Base-by-base conservation (phyloP, 805 yeast genomes). In the Cyberlindnera meyerae region DNA sequence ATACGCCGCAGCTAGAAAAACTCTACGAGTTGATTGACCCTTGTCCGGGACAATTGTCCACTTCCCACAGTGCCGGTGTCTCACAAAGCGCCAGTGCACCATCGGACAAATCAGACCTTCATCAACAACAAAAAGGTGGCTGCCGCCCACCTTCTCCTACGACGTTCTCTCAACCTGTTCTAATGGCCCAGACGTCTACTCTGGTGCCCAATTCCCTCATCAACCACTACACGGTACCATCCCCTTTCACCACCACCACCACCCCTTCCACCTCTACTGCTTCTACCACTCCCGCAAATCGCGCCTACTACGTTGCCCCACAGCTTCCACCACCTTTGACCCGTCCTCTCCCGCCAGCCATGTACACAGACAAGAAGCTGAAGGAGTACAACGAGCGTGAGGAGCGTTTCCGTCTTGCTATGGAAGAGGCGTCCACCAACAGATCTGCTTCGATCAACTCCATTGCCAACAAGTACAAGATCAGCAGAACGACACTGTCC, bases 371-470 rank as follows among this genome's bases (percentile, higher is more conserved):
- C 39, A 42, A 46, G 29, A 54, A 54, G 37, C 43, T 54, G n/a
- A 52, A 54, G 32, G 54, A 52, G 33, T 54, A 54, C 37, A 54
- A 54, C 39, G 57, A 52, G 31, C 47, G 58, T 22, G 58, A 54
- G 31, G 55, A 49, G 29, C 40, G 57, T 9, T 54, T 54, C 40
- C 39, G 54, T 27, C 42, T 49, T 8, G 58, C 58, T 6, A 51
- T 54, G 24, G 51, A 45, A 18, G 58, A 54, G 38, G 55, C 55
- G 8, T 46, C 54, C 8, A 39, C 43, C 9, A 47, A 54, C 40
- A 51, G 45, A 31, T 36, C 51, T 2, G 54, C 55, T 4, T 54
- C 58, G 4, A 47, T 54, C 36, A 52, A 52, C 39, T 52, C 57
- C 30, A 51, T 54, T 22, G 58, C 58, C n/a, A 52, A 48, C 34